phyloP scores from a whole-genome alignment of 2,329 filamentous ascomycete species.

The Aspergillus oerlinghausenensis region DNA sequence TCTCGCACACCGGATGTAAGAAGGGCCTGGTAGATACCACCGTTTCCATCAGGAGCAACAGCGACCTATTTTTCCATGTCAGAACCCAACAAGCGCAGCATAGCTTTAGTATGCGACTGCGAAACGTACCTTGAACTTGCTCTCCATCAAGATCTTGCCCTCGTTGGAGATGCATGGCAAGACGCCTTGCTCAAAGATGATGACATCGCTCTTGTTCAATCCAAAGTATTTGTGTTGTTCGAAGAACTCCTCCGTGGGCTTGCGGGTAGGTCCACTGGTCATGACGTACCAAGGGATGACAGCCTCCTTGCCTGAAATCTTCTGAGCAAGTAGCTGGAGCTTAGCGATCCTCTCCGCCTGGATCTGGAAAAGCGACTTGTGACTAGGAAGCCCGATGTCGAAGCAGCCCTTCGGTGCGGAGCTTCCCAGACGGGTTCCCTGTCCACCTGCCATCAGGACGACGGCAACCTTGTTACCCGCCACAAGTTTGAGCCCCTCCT shows the following conservation, averaged over 20 bases:
- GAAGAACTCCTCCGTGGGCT: constrained; percentile 92
- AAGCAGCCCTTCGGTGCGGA: constrained; percentile 96
- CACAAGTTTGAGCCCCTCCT: constrained; percentile 61
- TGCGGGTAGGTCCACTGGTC: constrained; percentile 92
- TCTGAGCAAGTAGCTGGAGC: constrained; percentile 73
- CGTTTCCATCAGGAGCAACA: constrained; percentile 94
- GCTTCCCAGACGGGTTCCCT: constrained; percentile 91
- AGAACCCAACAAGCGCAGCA: constrained; percentile 5
- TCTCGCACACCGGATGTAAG: constrained; percentile 72
- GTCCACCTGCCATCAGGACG: constrained; percentile 93
- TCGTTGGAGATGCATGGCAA: constrained; percentile 96
- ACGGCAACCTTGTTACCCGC: constrained; percentile 71
- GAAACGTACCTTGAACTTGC: constrained; percentile 65
- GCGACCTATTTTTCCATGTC: constrained; percentile 54
- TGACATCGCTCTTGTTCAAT: constrained; percentile 74
- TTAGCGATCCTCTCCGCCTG: constrained; percentile 92
- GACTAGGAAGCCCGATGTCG: constrained; percentile 87
- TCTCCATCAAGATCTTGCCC: constrained; percentile 92
- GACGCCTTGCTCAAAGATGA: constrained; percentile 95
- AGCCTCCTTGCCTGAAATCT: constrained; percentile 58
- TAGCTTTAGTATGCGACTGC: background rate
- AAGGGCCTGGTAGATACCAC: constrained; percentile 91
- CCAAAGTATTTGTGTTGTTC: constrained; percentile 87
- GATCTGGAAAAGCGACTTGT: constrained; percentile 95
- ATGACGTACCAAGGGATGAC: constrained; percentile 98